Evolutionary conservation across 2,329 filamentous ascomycete genomes (phyloP).

Genomic region (Colletotrichum lindemuthianum): DNA sequence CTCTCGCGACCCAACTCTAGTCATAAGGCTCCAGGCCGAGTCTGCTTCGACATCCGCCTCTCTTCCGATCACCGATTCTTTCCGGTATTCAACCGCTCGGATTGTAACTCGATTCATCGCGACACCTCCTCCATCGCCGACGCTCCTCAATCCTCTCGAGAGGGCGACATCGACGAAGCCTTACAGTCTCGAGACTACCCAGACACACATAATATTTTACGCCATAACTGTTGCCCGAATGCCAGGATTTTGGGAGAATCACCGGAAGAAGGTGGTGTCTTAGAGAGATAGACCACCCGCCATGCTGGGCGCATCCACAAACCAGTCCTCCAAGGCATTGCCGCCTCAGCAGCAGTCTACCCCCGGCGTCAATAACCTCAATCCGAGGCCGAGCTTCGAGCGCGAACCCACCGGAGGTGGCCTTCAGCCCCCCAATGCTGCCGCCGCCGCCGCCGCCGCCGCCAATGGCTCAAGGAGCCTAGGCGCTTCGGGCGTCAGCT

Average conservation of each 20-base stretch:
- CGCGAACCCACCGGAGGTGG: conserved; percentile 56
- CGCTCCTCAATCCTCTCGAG: conserved; percentile 6
- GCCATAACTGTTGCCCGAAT: conserved; percentile 35
- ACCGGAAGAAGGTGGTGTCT: conserved; percentile 35
- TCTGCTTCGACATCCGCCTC: background rate
- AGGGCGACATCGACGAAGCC: conserved; percentile 12
- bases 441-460: conserved; percentile 29
- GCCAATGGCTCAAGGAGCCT: conserved; percentile 52
- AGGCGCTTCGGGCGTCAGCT: conserved; percentile 67
- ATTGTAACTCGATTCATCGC: conserved; percentile 10
- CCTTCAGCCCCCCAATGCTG: conserved; percentile 55
- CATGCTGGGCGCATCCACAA: conserved; percentile 65
- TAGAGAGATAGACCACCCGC: conserved; percentile 41
- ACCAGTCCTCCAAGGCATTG: conserved; percentile 64
- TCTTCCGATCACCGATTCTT: background rate
- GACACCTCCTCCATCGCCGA: conserved; percentile 17
- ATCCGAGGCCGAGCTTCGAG: conserved; percentile 61
- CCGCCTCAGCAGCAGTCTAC: conserved; percentile 51
- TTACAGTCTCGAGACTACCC: background rate
- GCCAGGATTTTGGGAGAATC: conserved; percentile 33
- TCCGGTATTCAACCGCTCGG: conserved; percentile 2
- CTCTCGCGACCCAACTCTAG: conserved; percentile 3
- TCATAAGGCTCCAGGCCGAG: background rate
- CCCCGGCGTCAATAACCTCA: conserved; percentile 48
- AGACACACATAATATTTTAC: background rate